These are phyloP conservation scores for Ophiostoma triangulosporum DNA, from an alignment of 2,329 filamentous ascomycete species.

Conservation along the genomic window DNA sequence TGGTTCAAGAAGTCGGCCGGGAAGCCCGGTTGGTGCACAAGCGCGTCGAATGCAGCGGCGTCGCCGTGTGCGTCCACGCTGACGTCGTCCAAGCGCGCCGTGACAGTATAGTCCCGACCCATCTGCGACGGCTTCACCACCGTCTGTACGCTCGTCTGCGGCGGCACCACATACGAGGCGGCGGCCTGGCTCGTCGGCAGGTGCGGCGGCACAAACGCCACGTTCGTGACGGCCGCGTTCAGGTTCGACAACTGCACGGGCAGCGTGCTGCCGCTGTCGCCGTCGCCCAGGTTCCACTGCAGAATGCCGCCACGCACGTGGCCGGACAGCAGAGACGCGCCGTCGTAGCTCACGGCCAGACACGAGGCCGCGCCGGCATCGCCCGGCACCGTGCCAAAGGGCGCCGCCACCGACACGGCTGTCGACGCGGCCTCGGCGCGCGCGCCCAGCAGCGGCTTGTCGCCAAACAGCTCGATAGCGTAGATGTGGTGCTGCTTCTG, in stretches of 20 bases:
- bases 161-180: slow-evolving; percentile 1
- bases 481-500: slow-evolving; percentile 35
- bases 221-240: slow-evolving; percentile 70
- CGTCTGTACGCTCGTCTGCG: slow-evolving; percentile 27
- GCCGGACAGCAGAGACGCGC: slow-evolving; percentile 65
- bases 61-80: slow-evolving; percentile 10
- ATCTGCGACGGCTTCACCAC: slow-evolving; percentile 72
- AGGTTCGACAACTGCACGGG: slow-evolving; percentile 55
- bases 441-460: slow-evolving; percentile 40
- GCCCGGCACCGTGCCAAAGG: slow-evolving; percentile 43
- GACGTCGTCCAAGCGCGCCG: slow-evolving; percentile 42
- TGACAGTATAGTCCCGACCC: slow-evolving; percentile 51
- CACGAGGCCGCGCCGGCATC: slow-evolving; percentile 55
- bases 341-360: slow-evolving; percentile 67
- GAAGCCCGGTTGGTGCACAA: slow-evolving; percentile 35
- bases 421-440: slow-evolving; percentile 41
- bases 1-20: slow-evolving; percentile 32
- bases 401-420: slow-evolving; percentile 39
- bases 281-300: slow-evolving; percentile 63
- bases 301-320: slow-evolving; percentile 68
- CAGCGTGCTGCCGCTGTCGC: slow-evolving; percentile 24
- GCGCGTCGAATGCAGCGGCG: slow-evolving; percentile 25
- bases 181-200: slow-evolving; percentile 24
- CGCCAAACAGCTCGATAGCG: slow-evolving; percentile 56
- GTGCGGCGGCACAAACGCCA: slow-evolving; percentile 56